phyloP scores from a whole-genome alignment of 345 rosid genomes.

The Gossypium ekmanianum region DNA sequence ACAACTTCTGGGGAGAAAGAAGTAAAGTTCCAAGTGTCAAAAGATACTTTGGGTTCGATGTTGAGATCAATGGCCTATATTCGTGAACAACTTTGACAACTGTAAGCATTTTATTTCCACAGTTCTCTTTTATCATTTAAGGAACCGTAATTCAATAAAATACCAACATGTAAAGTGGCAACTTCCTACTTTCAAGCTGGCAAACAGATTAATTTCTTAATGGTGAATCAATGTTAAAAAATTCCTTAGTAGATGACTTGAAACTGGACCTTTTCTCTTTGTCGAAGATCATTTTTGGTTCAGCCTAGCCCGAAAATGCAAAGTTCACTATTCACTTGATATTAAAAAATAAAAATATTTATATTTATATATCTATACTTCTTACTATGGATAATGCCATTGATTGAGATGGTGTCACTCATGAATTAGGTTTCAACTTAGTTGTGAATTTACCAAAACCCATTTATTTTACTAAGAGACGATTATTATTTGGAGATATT shows the following conservation, averaged over 20 bases:
- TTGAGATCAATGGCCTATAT: constrained; percentile 59
- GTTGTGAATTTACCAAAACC: no score
- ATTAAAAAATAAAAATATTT: no score
- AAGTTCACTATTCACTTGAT: no score
- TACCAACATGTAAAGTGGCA: not conserved
- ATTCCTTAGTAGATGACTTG: not conserved
- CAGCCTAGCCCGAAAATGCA: no score
- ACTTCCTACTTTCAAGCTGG: not conserved
- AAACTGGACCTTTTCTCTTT: no score
- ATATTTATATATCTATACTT: no score
- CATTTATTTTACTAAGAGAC: no score
- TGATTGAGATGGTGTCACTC: no score
- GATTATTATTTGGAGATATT: no score
- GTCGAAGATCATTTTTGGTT: no score
- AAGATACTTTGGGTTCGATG: constrained; percentile 57
- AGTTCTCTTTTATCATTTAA: not conserved
- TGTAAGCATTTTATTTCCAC: constrained; percentile 26
- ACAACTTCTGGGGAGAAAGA: constrained; percentile 53
- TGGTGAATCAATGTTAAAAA: not conserved
- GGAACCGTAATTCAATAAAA: not conserved
- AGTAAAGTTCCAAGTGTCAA: constrained; percentile 65
- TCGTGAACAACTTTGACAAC: constrained; percentile 50
- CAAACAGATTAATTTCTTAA: not conserved
- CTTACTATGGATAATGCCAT: no score
- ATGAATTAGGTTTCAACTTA: no score